A percentile compares a stretch with the other conserved stretches of the same genome.
These are phyloP conservation scores for Solanum appendiculatum DNA, from an alignment of 257 asterid species.

Conservation along the genomic window DNA sequence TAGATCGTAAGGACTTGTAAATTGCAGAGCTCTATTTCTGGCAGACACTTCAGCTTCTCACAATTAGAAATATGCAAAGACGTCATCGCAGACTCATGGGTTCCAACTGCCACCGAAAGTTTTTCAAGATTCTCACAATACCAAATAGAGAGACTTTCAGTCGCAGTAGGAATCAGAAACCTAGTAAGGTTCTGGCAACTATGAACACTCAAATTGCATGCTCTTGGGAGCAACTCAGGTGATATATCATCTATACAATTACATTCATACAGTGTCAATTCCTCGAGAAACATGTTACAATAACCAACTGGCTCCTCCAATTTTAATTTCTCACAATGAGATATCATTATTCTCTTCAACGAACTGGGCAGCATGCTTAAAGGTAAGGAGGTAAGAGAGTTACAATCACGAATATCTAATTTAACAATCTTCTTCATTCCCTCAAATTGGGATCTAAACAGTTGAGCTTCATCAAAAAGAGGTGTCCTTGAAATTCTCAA, in stretches of 20 bases:
- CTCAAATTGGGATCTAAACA: not conserved
- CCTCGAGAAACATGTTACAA: not conserved
- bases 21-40: not conserved
- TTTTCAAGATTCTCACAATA: not conserved
- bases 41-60: not conserved
- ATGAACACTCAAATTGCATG: accelerated
- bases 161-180: not conserved
- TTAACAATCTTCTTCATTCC: not conserved
- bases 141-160: accelerated
- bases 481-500: not conserved
- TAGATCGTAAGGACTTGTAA: accelerated
- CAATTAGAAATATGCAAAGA: accelerated
- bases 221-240: not conserved
- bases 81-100: not conserved
- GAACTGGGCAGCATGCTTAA: not conserved
- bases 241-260: not conserved
- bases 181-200: not conserved
- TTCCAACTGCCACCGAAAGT: not conserved
- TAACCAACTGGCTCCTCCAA: not conserved
- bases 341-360: accelerated
- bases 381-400: not conserved
- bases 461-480: not conserved
- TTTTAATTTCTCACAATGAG: accelerated
- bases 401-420: accelerated
- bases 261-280: accelerated